Percentiles rank a stretch among this genome's conserved stretches.
Conservation (phyloP, 345 rosid genomes). For the Eucalyptus sp. region DNA sequence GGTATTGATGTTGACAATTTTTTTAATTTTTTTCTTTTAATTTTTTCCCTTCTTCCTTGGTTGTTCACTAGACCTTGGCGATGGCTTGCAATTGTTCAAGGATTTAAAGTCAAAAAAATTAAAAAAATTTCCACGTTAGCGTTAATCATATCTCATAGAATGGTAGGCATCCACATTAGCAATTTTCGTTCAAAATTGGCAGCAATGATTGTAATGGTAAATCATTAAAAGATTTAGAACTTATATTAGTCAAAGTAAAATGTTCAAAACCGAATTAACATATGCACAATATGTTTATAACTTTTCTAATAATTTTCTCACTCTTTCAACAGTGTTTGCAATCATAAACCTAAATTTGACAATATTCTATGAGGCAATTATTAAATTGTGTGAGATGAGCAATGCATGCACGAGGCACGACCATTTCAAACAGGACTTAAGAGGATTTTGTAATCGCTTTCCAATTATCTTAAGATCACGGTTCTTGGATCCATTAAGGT, state of each 20-base stretch:
- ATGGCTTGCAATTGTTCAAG: accelerated
- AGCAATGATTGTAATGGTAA: background rate
- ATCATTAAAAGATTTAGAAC: background rate
- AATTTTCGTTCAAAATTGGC: accelerated
- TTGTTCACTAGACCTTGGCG: accelerated
- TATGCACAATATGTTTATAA: accelerated
- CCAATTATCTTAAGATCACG: background rate
- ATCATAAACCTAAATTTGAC: background rate
- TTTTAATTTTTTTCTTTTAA: accelerated
- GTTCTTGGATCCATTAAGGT: background rate
- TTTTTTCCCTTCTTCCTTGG: background rate
- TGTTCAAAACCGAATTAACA: background rate
- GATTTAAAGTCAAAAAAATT: background rate
- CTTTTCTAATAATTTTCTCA: background rate
- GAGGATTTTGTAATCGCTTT: background rate
- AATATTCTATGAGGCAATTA: background rate
- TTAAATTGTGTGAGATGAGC: background rate
- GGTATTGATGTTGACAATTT: accelerated
- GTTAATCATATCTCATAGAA: accelerated
- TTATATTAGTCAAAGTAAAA: background rate
- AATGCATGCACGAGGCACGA: background rate
- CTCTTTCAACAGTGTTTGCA: background rate
- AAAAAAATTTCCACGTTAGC: accelerated
- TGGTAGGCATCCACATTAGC: accelerated
- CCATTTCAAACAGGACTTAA: background rate